These are phyloP conservation scores for Xanthoconium stramineum DNA, from an alignment of 768 basidiomycete species.

Conservation along the genomic window DNA sequence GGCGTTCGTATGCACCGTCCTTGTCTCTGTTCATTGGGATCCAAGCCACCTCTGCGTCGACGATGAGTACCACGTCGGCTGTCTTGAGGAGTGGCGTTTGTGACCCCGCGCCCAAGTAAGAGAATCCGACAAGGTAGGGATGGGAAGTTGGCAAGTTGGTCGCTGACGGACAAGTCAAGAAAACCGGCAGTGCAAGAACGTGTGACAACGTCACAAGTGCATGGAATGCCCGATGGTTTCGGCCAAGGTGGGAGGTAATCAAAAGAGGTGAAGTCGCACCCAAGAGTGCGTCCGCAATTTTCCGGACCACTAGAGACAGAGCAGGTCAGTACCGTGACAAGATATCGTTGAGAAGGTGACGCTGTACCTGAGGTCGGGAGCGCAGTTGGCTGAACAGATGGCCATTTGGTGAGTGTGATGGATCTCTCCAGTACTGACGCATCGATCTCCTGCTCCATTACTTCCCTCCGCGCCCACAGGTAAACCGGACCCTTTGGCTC, in stretches of 20 bases:
- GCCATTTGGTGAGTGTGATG: slow-evolving; percentile 42
- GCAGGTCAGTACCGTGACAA: not conserved
- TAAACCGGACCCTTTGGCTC: slow-evolving; percentile 74
- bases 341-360: not conserved
- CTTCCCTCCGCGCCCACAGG: slow-evolving; percentile 69
- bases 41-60: slow-evolving; percentile 69
- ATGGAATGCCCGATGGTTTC: slow-evolving; percentile 45
- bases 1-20: slow-evolving; percentile 33
- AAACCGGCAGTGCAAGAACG: slow-evolving; percentile 52
- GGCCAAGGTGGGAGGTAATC: slow-evolving; percentile 51
- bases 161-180: slow-evolving; percentile 46
- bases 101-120: slow-evolving; percentile 44
- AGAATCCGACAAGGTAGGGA: slow-evolving; percentile 51
- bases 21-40: slow-evolving; percentile 45
- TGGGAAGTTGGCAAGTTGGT: slow-evolving; percentile 58
- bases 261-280: slow-evolving; percentile 56
- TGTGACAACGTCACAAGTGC: slow-evolving; percentile 48
- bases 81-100: slow-evolving; percentile 46
- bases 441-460: slow-evolving; percentile 62
- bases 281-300: slow-evolving; percentile 49
- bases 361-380: slow-evolving; percentile 39
- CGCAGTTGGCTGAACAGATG: slow-evolving; percentile 46
- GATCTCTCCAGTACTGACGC: slow-evolving; percentile 31
- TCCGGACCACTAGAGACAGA: slow-evolving; percentile 25
- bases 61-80: slow-evolving; percentile 60